Conservation (phyloP, 78 protist genomes). For the Anaeramoeba ignava region DNA sequence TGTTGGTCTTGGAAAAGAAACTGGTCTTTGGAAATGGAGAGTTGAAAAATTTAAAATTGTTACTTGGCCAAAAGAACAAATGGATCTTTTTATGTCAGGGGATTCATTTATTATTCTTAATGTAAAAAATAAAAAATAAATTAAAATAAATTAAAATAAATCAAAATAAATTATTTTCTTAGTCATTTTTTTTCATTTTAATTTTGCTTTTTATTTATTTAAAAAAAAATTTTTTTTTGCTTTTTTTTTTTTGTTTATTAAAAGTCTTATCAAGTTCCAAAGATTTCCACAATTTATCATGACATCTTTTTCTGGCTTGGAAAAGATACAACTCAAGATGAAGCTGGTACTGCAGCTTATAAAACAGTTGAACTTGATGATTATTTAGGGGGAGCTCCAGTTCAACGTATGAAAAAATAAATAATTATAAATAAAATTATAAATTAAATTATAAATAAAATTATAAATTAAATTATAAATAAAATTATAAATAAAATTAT, state of each 20-base stretch:
- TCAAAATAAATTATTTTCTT: no score
- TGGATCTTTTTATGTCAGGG: neutral
- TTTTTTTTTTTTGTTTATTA: neutral
- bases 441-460: no score
- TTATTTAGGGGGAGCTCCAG: conserved; percentile 21
- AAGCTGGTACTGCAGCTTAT: conserved; percentile 67
- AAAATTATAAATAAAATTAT: no score
- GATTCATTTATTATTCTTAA: conserved; percentile 38
- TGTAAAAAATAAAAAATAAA: neutral
- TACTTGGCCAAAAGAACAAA: neutral
- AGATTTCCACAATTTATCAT: neutral
- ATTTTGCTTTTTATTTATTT: no score
- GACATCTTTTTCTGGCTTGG: conserved; percentile 60
- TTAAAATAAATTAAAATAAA: no score
- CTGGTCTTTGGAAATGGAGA: conserved; percentile 26
- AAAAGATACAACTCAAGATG: conserved; percentile 39
- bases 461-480: no score
- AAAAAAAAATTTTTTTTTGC: neutral
- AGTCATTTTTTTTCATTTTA: no score
- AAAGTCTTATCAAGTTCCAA: no score
- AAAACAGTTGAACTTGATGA: conserved; percentile 67
- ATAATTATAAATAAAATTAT: no score
- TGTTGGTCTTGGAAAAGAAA: neutral
- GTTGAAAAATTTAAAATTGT: conserved; percentile 25
- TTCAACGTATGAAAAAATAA: no score